A percentile compares a stretch with the other conserved stretches of the same genome.
Evolutionary conservation across 2,329 filamentous ascomycete genomes (phyloP).

Genomic region (Cryphonectria naterciae): DNA sequence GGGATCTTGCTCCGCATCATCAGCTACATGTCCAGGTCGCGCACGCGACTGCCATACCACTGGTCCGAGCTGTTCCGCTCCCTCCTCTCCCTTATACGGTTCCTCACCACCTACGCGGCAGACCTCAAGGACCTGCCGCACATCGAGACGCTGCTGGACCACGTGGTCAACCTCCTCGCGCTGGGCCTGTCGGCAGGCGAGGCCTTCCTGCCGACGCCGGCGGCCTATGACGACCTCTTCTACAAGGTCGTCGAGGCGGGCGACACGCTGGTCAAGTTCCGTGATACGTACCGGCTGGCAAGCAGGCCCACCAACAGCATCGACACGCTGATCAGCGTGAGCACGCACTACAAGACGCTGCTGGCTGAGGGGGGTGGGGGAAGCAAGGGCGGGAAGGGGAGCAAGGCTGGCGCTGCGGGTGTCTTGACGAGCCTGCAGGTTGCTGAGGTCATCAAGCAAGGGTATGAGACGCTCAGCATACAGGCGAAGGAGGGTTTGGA

Average conservation of each 20-base stretch:
- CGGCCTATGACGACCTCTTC: conserved; percentile 93
- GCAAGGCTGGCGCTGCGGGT: conserved; percentile 57
- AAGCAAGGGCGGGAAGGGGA: conserved; percentile 46
- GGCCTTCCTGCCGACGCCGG: conserved; percentile 83
- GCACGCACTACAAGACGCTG: conserved; percentile 83
- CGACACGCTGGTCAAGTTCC: conserved; percentile 80
- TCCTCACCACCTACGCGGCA: conserved; percentile 82
- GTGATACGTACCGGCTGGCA: conserved; percentile 70
- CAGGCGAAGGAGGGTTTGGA: conserved; percentile 86
- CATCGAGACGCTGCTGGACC: conserved; percentile 74
- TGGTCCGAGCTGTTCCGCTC: conserved; percentile 96
- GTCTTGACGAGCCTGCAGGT: conserved; percentile 84
- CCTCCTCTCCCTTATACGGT: conserved; percentile 83
- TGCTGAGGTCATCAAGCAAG: conserved; percentile 89
- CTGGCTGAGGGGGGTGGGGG: conserved; percentile 62
- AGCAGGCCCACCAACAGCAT: conserved; percentile 71
- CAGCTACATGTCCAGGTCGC: conserved; percentile 80
- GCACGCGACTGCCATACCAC: conserved; percentile 83
- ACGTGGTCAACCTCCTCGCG: conserved; percentile 80
- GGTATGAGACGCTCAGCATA: conserved; percentile 92
- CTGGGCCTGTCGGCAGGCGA: conserved; percentile 86
- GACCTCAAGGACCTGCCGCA: conserved; percentile 73
- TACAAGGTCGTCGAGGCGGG: conserved; percentile 97
- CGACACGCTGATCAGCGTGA: conserved; percentile 80
- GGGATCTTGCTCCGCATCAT: conserved; percentile 82